Evolutionary conservation across 352 stramenopile genomes (phyloP).

Genomic region (Saprolegnia diclina): DNA sequence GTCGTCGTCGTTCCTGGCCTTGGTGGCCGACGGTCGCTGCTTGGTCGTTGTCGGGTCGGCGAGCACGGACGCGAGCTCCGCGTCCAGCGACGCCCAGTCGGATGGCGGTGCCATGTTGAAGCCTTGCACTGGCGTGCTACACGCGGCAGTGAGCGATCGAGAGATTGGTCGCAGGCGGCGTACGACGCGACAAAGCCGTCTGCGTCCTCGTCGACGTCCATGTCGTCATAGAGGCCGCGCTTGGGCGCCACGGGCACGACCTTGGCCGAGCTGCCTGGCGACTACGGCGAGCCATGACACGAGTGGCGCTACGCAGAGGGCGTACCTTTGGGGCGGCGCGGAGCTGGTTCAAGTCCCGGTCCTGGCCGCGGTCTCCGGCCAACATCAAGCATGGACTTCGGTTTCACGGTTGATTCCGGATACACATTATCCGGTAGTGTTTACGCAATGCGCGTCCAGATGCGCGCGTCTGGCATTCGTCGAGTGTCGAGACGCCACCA

Average conservation of each 20-base stretch:
- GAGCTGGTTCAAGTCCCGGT: too few species aligned
- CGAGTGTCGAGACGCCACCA: too few species aligned
- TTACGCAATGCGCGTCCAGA: too few species aligned
- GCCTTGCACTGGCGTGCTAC: background rate
- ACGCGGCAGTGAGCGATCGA: background rate
- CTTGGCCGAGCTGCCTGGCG: background rate
- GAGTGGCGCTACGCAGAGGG: too few species aligned
- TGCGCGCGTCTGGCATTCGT: too few species aligned
- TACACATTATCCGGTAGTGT: too few species aligned
- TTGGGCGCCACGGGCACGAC: background rate
- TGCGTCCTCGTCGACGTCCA: slow-evolving; percentile 8
- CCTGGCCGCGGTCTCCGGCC: too few species aligned
- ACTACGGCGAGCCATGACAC: too few species aligned
- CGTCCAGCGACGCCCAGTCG: background rate
- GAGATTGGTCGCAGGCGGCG: background rate
- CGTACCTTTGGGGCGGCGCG: too few species aligned
- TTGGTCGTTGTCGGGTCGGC: background rate
- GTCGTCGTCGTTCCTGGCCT: slow-evolving; percentile 21
- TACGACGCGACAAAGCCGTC: slow-evolving; percentile 17
- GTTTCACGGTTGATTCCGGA: too few species aligned
- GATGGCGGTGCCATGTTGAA: background rate
- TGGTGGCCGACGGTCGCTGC: background rate
- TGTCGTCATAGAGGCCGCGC: background rate
- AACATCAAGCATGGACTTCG: too few species aligned
- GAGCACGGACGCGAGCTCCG: background rate